These are phyloP conservation scores for Paramecium tetraurelia DNA, from an alignment of 73 alveolate species.

Conservation along the genomic window DNA sequence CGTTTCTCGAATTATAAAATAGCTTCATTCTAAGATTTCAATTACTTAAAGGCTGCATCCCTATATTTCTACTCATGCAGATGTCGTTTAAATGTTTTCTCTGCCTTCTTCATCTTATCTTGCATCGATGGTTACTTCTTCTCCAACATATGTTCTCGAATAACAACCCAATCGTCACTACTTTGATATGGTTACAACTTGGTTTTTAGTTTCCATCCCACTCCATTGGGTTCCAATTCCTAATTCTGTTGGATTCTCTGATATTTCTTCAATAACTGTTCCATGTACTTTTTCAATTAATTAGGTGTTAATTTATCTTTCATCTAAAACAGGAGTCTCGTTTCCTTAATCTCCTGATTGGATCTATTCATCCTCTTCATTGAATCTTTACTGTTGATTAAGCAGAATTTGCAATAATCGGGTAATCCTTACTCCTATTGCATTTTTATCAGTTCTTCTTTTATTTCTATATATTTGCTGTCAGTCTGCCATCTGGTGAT, in stretches of 20 bases:
- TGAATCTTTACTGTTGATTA: constrained; percentile 24
- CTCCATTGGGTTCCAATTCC: not conserved
- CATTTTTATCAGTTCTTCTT: constrained; percentile 39
- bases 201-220: constrained; percentile 36
- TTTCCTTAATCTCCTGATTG: constrained; percentile 22
- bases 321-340: not conserved
- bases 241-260: not conserved
- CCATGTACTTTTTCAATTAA: not conserved
- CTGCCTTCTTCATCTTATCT: not conserved
- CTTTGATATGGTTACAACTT: not conserved
- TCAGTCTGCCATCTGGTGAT: constrained; percentile 14
- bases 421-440: constrained; percentile 1
- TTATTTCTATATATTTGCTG: not conserved
- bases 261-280: not conserved
- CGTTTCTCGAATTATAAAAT: not conserved
- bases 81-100: not conserved
- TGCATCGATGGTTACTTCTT: not conserved
- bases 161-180: not conserved
- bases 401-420: constrained; percentile 26
- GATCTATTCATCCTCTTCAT: constrained; percentile 38
- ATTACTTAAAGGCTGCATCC: not conserved
- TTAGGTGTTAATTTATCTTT: not conserved
- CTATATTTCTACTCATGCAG: not conserved
- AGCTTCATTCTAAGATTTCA: not conserved
- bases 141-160: not conserved